Conservation (phyloP, 2,329 filamentous ascomycete species). For the Neospermospora avenae region DNA sequence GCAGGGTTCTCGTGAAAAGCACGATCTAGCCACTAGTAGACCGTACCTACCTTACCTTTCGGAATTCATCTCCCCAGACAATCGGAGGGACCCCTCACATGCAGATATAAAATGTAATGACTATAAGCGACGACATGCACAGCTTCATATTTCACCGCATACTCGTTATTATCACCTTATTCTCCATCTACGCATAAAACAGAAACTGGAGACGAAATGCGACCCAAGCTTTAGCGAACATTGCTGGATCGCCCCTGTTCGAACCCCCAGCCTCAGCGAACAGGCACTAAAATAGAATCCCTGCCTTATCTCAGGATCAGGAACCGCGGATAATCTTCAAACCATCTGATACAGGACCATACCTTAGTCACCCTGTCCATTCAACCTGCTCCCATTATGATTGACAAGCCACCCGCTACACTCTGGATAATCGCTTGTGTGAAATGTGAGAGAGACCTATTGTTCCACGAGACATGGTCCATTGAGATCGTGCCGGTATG, state of each 20-base stretch:
- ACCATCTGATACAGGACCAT: not conserved
- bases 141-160: no score
- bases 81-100: not conserved
- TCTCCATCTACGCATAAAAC: no score
- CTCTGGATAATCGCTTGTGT: no score
- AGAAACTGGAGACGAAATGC: not conserved
- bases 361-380: no score
- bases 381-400: no score
- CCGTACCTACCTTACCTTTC: not conserved
- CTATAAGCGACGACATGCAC: no score
- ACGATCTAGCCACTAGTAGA: not conserved
- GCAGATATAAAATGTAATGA: no score
- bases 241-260: no score
- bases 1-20: constrained; percentile 3
- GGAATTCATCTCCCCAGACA: not conserved
- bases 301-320: not conserved
- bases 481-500: not conserved
- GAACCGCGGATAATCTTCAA: not conserved
- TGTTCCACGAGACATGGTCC: not conserved
- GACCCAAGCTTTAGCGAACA: not conserved
- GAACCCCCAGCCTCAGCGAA: not conserved
- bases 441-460: not conserved
- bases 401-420: no score
- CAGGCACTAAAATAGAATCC: not conserved
- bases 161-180: no score